Base-by-base conservation (phyloP, 345 rosid species). In the Populus simonii region DNA sequence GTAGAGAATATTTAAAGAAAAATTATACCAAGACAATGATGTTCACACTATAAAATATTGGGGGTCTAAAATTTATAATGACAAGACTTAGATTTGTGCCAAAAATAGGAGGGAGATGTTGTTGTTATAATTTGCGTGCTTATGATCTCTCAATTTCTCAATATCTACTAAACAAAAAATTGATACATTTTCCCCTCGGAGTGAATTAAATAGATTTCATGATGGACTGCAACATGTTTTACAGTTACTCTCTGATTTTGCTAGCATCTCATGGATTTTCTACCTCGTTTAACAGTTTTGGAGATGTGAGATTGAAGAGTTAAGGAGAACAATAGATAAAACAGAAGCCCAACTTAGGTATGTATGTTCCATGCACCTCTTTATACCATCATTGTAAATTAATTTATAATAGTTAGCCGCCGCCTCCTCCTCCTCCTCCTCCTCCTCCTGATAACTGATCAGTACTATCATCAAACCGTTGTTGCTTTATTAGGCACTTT, bases 311-410 rank as follows among this genome's bases (percentile, higher is more conserved):
- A 75, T 80, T 71, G 83, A 81, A 23, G 87, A 84, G 78, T 25
- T 87, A 27, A 75, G 69, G 49, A 86, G 82, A 77, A 76, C 85
- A 36, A 71, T 83, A 63, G 79, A 77, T 11, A 67, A 70, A 65
- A 49, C 68, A 86, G 94, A 90, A 80, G 77, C 83, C 53, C 84
- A 83, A 66, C 84, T 87, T n/a, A 89, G 76, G 93, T 87, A 83
- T 31, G 93, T 87, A 83, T 31, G 79, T 23, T 57, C 23, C 62
- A 1, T 8, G 62, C 62, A 16, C 25, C 53, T 36, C 10, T 6
- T n/a, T 51, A 23, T 17, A n/a, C 12, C 62, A 51, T 68, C 36
- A 8, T 69, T 38, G 7, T 23, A 2, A 27, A n/a, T 6, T n/a
- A 55, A 22, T 55, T 55, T 1, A 53, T 55, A 22, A 55, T 55